Base-by-base conservation (phyloP, 83 land plant genomes). In the Isoetes engelmannii region DNA sequence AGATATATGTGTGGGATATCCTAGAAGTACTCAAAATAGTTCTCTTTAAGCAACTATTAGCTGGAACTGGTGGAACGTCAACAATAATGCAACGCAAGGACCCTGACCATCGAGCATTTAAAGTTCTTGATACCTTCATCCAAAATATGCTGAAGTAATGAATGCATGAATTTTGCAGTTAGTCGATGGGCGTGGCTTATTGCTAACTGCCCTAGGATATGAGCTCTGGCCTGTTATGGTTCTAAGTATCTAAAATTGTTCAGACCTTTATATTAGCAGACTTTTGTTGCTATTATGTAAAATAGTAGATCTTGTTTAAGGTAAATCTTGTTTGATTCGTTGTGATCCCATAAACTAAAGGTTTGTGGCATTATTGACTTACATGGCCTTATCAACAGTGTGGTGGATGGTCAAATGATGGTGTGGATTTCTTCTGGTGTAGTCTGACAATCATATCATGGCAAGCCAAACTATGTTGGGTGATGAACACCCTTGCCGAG, bases 231-330 rank as follows among this genome's bases (percentile, higher is more conserved):
- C 83, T 51, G 57, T 81, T 18, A 82, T 84, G 85, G 88, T 84
- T 47, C 79, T 84, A 15, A n/a, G 53, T 87, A 6, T 77, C 87
- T 4, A 84, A 88, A 73, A 78, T 84, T 65, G 84, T 86, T 43
- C 87, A 86, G 54, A 88, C 92, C 7, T 81, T 81, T 70, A 84
- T 88, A 54, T 71, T 86, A 10, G 87, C 84, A 6, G 91, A 87
- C 51, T 85, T 87, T 66, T 87, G 84, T 56, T 84, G 84, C 66
- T 85, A 84, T 64, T 85, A 86, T 67, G 83, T 84, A 13, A 76
- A 86, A 51, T n/a, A n/a, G n/a, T n/a, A n/a, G n/a, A n/a, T n/a
- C n/a, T n/a, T n/a, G n/a, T n/a, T n/a, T n/a, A n/a, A 83, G 86
- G 89, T 83, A 43, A 7, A n/a, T 15, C 2, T 21, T 15, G 42